phyloP scores from a whole-genome alignment of 2,329 filamentous ascomycete species.

The Ophiocordyceps camponoti-rufipedis region DNA sequence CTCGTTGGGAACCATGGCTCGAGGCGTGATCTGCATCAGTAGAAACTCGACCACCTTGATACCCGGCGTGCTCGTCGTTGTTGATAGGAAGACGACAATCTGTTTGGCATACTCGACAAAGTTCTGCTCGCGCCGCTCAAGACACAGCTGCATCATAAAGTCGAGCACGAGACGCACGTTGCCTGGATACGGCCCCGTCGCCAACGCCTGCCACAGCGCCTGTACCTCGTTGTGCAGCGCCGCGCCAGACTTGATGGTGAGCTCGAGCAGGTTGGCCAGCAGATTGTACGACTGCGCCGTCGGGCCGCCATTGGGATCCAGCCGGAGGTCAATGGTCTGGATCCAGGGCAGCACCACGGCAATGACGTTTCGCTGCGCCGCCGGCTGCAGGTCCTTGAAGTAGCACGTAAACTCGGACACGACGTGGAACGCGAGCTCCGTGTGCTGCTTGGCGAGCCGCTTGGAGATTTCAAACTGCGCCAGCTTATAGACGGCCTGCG shows the following conservation, averaged over 20 bases:
- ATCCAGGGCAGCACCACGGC: slow-evolving; percentile 93
- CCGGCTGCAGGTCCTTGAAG: slow-evolving; percentile 71
- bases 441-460: slow-evolving; percentile 70
- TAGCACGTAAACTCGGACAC: slow-evolving; percentile 92
- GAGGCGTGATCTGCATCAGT: slow-evolving; percentile 75
- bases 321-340: slow-evolving; percentile 77
- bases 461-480: slow-evolving; percentile 96
- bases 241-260: slow-evolving; percentile 81
- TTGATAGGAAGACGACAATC: slow-evolving; percentile 89
- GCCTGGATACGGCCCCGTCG: slow-evolving; percentile 77
- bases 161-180: slow-evolving; percentile 91
- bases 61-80: slow-evolving; percentile 52
- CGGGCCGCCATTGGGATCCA: slow-evolving; percentile 81
- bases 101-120: slow-evolving; percentile 98
- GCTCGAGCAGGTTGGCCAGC: slow-evolving; percentile 84
- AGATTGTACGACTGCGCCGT: slow-evolving; percentile 89
- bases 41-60: slow-evolving; percentile 90
- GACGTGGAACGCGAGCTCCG: slow-evolving; percentile 77
- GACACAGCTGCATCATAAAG: slow-evolving; percentile 85
- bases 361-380: slow-evolving; percentile 81
- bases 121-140: slow-evolving; percentile 90
- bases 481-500: slow-evolving; percentile 91
- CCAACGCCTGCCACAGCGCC: slow-evolving; percentile 89
- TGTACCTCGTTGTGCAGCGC: slow-evolving; percentile 92
- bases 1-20: slow-evolving; percentile 90